Conservation (phyloP, 139 green algal genomes). For the Nannochloris sp. region DNA sequence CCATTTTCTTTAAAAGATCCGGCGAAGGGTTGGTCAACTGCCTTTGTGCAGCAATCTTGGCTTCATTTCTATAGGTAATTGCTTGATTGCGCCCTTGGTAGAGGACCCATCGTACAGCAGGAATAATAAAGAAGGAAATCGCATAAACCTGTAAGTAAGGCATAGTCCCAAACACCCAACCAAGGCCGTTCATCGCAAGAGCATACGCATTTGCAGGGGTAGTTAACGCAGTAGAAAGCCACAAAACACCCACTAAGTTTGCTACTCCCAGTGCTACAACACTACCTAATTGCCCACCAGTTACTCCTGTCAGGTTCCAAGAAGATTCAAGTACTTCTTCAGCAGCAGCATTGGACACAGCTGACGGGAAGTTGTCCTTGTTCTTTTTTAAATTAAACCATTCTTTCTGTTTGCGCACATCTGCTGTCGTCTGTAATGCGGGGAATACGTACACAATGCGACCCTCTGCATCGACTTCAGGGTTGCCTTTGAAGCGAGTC, state of each 20-base stretch:
- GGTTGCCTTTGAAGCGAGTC: constrained; percentile 68
- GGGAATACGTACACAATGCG: constrained; percentile 88
- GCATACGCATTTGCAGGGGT: constrained; percentile 28
- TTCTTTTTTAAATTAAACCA: background rate
- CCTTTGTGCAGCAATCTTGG: constrained; percentile 26
- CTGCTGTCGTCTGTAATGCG: constrained; percentile 46
- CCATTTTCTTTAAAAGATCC: constrained; percentile 9
- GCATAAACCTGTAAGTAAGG: constrained; percentile 73
- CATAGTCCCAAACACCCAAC: constrained; percentile 34
- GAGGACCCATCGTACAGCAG: constrained; percentile 48
- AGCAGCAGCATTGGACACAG: background rate
- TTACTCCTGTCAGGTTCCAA: constrained; percentile 39
- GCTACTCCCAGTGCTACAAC: constrained; percentile 54
- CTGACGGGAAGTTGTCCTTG: too few species aligned
- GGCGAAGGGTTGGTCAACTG: constrained; percentile 7
- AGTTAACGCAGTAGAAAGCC: constrained; percentile 42
- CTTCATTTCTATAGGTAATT: constrained; percentile 70
- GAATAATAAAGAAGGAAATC: constrained; percentile 81
- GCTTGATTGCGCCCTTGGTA: constrained; percentile 45
- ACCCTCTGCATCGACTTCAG: constrained; percentile 75
- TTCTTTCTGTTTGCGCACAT: too few species aligned
- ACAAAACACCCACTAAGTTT: constrained; percentile 84
- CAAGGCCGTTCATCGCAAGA: constrained; percentile 33
- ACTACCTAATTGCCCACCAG: constrained; percentile 37
- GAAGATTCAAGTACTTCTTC: constrained; percentile 6